Evolutionary conservation across 805 yeast species (phyloP), one percentile per base, ranked within the genome.

Genomic region (Sugiyamaella chiloensis): DNA sequence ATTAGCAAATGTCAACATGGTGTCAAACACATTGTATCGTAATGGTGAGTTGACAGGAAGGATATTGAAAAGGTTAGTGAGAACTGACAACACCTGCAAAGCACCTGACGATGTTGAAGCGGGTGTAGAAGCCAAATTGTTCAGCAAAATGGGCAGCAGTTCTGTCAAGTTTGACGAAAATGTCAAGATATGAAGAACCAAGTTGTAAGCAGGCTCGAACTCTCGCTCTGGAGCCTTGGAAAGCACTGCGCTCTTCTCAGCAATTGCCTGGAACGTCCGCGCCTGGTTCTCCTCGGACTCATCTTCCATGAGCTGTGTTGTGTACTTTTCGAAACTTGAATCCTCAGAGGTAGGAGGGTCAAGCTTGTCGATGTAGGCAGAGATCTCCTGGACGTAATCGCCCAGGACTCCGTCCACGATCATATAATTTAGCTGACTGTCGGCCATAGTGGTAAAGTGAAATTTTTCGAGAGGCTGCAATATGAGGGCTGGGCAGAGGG

Each of bases 61-160:
- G 21, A 68, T 60, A 56, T 70, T 71, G 62, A 71, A 71, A 34
- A 69, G 59, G 52, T 67, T 69, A 42, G 70, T 59, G 42, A 68
- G 53, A 5, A 69, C 67, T 0, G 66, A 59, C 37, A 68, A 55
- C 12, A 63, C 58, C 26, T 57, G 59, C 14, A 60, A 54, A 42
- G 64, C 55, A 48, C 57, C 61, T 23, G 61, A 55, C 24, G 55
- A 49, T 16, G 48, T 45, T 19, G 54, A 39, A 26, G 64, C 60
- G 5, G 57, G 48, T 34, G 55, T 52, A 40, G 44, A 39, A 14
- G 64, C 51, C 26, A 69, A 58, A 48, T 59, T 56, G 16, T 56
- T 53, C 16, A 68, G 52, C 12, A 68, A 54, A 19, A 57, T 55
- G 5, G 64, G 61, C 32, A 63, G 51, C 24, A 62, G 56, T 16